Percentiles rank a stretch among this genome's conserved stretches.
Conservation (phyloP, 2,329 filamentous ascomycete species). For the Fusarium sp. region DNA sequence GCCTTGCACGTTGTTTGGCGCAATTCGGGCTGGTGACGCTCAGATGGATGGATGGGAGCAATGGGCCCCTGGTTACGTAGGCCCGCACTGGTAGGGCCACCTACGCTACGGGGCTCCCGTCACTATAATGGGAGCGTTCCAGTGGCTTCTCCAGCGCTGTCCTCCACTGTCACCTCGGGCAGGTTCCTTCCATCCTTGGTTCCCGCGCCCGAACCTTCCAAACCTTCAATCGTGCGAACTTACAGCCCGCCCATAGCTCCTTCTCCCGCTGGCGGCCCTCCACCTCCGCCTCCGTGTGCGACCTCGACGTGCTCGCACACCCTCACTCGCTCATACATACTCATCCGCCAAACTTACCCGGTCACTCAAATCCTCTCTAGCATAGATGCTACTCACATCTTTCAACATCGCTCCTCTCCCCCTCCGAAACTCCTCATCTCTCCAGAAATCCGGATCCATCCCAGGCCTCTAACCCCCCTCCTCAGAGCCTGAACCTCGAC, state of each 20-base stretch:
- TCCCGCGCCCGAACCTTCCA: slow-evolving; percentile 33
- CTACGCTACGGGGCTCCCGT: slow-evolving; percentile 7
- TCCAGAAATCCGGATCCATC: slow-evolving; percentile 15
- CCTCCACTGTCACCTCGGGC: slow-evolving; percentile 9
- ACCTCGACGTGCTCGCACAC: slow-evolving; percentile 16
- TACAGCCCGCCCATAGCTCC: slow-evolving; percentile 12
- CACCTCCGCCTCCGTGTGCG: slow-evolving; percentile 31
- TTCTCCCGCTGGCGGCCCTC: slow-evolving; percentile 14
- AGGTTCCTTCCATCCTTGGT: slow-evolving; percentile 1
- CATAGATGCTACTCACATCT: slow-evolving; percentile 7
- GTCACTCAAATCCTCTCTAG: slow-evolving; percentile 13
- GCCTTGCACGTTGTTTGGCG: not conserved
- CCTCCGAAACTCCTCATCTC: slow-evolving; percentile 15
- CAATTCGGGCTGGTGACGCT: not conserved
- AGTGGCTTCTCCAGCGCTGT: slow-evolving; percentile 7
- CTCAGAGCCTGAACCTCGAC: slow-evolving; percentile 23
- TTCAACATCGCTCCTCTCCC: not conserved
- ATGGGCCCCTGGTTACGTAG: not conserved
- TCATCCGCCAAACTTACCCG: slow-evolving; percentile 15
- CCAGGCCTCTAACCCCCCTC: slow-evolving; percentile 19
- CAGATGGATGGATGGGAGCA: not conserved
- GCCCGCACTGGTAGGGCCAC: not conserved
- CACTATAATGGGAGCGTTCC: slow-evolving; percentile 6
- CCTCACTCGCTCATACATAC: slow-evolving; percentile 13
- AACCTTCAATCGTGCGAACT: slow-evolving; percentile 32